Conservation (phyloP, 2,329 filamentous ascomycete genomes). For the Verticillium isaacii region DNA sequence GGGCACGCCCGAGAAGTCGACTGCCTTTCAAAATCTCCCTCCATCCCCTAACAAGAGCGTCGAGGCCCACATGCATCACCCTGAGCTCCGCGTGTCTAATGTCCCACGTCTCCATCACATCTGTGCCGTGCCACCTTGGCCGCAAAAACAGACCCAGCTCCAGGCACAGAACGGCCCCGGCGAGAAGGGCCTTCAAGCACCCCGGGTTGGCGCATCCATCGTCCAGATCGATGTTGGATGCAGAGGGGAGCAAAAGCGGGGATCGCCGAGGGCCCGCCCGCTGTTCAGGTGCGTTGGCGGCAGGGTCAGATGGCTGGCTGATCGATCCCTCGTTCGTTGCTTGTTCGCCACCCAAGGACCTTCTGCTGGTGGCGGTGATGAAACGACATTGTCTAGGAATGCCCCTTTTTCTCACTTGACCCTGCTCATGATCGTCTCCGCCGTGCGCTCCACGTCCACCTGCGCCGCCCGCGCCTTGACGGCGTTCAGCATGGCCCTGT, state of each 20-base stretch:
- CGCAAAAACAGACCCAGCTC: not conserved
- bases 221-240: not conserved
- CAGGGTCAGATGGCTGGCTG: too few relatives aligned
- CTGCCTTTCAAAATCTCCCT: not conserved
- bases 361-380: not conserved
- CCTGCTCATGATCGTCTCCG: conserved; percentile 93
- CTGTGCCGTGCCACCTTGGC: not conserved
- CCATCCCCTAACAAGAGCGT: too few relatives aligned
- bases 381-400: not conserved
- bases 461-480: conserved; percentile 88
- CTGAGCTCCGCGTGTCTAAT: not conserved
- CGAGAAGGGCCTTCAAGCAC: not conserved
- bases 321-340: not conserved
- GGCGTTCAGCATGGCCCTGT: conserved; percentile 79
- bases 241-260: not conserved
- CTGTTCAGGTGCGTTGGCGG: not conserved
- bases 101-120: not conserved
- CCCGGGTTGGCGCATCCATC: not conserved
- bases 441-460: conserved; percentile 72
- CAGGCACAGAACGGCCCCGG: not conserved
- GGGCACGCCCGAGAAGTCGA: not conserved
- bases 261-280: not conserved
- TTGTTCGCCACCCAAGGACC: not conserved
- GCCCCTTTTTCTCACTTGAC: conserved; percentile 58
- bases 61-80: too few relatives aligned